These are phyloP conservation scores for Triglochin maritima DNA, from an alignment of 106 monocot genomes.

Conservation along the genomic window DNA sequence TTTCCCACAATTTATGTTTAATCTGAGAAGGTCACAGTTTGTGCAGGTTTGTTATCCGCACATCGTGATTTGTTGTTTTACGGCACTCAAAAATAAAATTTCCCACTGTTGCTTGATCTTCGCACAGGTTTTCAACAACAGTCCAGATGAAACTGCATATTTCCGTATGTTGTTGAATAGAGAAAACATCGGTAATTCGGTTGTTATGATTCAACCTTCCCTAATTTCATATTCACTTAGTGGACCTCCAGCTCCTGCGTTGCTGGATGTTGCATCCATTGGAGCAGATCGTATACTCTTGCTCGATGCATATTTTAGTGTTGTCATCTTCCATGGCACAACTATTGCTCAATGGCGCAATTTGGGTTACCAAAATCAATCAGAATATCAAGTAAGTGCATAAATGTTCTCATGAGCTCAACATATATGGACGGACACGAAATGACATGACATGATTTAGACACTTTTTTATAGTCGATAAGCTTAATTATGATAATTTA, in stretches of 20 bases:
- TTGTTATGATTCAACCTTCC: constrained; percentile 97
- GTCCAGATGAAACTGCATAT: constrained; percentile 98
- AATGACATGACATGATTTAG: too few species aligned
- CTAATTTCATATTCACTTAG: constrained; percentile 81
- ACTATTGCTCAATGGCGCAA: constrained; percentile 99
- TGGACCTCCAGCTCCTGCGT: constrained; percentile 61
- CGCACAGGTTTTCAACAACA: constrained; percentile 95
- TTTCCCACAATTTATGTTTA: constrained; percentile 99
- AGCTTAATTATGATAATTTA: too few species aligned
- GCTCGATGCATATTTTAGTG: constrained; percentile 97
- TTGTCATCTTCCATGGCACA: constrained; percentile 95
- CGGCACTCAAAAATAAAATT: neutral
- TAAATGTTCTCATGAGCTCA: neutral
- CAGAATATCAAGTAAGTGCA: constrained; percentile 71
- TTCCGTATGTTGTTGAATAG: constrained; percentile 93
- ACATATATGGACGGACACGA: too few species aligned
- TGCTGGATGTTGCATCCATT: constrained; percentile 89
- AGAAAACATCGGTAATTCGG: constrained; percentile 80
- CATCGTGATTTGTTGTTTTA: neutral
- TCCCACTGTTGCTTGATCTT: constrained; percentile 3
- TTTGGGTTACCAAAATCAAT: constrained; percentile 93
- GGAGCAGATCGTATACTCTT: constrained; percentile 80
- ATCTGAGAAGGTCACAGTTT: constrained; percentile 88
- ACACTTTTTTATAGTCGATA: too few species aligned
- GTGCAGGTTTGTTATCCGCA: constrained; percentile 52